phyloP scores from a whole-genome alignment of 2,329 filamentous ascomycete species.

The Blastomyces parvus region DNA sequence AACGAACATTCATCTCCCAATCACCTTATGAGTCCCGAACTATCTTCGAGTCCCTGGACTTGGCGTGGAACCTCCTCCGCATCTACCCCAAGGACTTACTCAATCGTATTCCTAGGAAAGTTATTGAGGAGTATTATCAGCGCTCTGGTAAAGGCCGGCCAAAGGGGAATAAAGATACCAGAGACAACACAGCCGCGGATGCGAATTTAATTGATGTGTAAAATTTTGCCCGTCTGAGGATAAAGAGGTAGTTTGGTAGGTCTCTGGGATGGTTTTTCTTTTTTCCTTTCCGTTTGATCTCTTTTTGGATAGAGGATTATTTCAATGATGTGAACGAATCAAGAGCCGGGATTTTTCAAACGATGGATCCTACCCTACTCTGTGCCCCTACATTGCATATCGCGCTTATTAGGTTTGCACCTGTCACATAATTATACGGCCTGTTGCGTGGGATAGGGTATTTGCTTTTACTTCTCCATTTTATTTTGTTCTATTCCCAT shows the following conservation, averaged over 20 bases:
- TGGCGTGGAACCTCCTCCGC: conserved; percentile 90
- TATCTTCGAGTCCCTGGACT: conserved; percentile 88
- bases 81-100: conserved; percentile 98
- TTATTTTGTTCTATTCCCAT: background rate
- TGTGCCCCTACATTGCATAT: background rate
- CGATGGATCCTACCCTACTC: background rate
- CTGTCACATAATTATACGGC: conserved; percentile 1
- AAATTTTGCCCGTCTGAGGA: conserved; percentile 2
- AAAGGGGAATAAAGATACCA: conserved; percentile 37
- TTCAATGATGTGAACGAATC: background rate
- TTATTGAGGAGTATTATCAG: conserved; percentile 75
- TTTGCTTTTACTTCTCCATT: background rate
- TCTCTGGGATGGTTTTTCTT: background rate
- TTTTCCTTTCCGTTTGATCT: background rate
- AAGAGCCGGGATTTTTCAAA: background rate
- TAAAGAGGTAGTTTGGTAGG: background rate
- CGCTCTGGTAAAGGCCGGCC: conserved; percentile 39
- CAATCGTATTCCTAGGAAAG: conserved; percentile 81
- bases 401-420: background rate
- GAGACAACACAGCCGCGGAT: conserved; percentile 34
- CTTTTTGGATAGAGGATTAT: background rate
- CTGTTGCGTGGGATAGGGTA: background rate
- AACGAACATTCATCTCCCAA: conserved; percentile 87
- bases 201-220: conserved; percentile 36
- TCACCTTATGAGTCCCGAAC: conserved; percentile 83